These are phyloP conservation scores for Cordyceps cateniannulata DNA, from an alignment of 2,329 filamentous ascomycete genomes.

Conservation along the genomic window DNA sequence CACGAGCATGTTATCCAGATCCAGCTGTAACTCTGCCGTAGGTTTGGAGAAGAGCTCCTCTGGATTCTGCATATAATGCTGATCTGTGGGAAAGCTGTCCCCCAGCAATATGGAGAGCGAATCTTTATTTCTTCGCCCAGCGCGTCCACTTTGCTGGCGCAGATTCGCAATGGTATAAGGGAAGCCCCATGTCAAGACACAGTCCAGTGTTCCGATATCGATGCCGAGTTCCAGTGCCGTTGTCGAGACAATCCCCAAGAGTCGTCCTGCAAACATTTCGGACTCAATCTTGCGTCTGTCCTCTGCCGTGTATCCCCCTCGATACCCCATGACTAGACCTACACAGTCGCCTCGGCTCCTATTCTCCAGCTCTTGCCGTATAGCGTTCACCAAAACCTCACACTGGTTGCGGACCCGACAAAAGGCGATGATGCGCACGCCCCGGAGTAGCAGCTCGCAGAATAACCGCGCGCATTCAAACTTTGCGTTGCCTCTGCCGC, in stretches of 20 bases:
- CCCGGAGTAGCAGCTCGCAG: slow-evolving; percentile 79
- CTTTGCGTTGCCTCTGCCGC: slow-evolving; percentile 76
- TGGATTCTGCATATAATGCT: slow-evolving; percentile 95
- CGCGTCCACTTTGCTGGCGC: slow-evolving; percentile 88
- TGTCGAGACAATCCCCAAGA: slow-evolving; percentile 89
- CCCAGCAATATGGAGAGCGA: slow-evolving; percentile 86
- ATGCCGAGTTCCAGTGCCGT: slow-evolving; percentile 90
- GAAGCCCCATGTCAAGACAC: slow-evolving; percentile 89
- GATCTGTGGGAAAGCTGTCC: slow-evolving; percentile 83
- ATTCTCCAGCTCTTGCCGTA: slow-evolving; percentile 68
- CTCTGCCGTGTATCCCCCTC: slow-evolving; percentile 88
- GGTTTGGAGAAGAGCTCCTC: slow-evolving; percentile 89
- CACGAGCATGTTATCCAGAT: slow-evolving; percentile 85
- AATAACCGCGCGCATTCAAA: slow-evolving; percentile 85
- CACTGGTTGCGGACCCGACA: slow-evolving; percentile 83
- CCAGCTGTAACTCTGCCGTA: slow-evolving; percentile 82
- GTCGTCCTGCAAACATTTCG: slow-evolving; percentile 94
- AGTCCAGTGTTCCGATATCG: slow-evolving; percentile 90
- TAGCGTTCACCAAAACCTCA: slow-evolving; percentile 72
- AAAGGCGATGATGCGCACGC: slow-evolving; percentile 89
- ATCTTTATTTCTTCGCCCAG: slow-evolving; percentile 87
- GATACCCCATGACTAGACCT: slow-evolving; percentile 85
- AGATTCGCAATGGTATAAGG: slow-evolving; percentile 94
- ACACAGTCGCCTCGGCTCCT: slow-evolving; percentile 70
- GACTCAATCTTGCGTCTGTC: slow-evolving; percentile 82